These are phyloP conservation scores for Acephala macrosclerotiorum DNA, from an alignment of 2,329 filamentous ascomycete genomes.

Conservation along the genomic window DNA sequence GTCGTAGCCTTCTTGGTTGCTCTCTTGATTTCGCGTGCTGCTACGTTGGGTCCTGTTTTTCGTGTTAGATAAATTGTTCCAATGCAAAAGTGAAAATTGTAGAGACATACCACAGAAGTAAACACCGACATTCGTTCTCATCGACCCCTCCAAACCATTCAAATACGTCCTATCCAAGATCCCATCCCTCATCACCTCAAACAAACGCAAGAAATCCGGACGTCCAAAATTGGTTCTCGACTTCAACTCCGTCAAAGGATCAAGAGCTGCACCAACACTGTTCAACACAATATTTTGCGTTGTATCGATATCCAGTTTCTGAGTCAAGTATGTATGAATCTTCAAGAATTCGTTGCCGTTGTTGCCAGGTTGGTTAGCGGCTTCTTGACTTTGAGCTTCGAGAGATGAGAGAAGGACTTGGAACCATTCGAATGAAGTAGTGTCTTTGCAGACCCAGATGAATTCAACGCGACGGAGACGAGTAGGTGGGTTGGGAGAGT, in stretches of 20 bases:
- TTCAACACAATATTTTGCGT: slow-evolving; percentile 98
- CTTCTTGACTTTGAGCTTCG: slow-evolving; percentile 81
- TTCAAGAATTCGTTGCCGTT: slow-evolving; percentile 85
- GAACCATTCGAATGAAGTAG: slow-evolving; percentile 98
- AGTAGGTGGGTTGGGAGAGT: slow-evolving; percentile 85
- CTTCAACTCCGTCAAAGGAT: slow-evolving; percentile 91
- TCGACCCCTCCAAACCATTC: slow-evolving; percentile 76
- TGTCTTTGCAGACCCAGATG: slow-evolving; percentile 98
- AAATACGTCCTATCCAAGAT: slow-evolving; percentile 88
- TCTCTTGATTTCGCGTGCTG: slow-evolving; percentile 83
- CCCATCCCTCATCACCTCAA: slow-evolving; percentile 85
- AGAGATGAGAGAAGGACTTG: slow-evolving; percentile 91
- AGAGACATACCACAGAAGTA: slow-evolving; percentile 89
- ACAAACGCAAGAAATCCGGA: slow-evolving; percentile 84
- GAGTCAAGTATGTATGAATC: slow-evolving; percentile 97
- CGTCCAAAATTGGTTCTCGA: slow-evolving; percentile 93
- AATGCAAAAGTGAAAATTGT: background rate
- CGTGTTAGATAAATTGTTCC: slow-evolving; percentile 25
- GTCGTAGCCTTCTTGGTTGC: slow-evolving; percentile 78
- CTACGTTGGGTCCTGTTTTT: slow-evolving; percentile 44
- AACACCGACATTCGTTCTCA: slow-evolving; percentile 88
- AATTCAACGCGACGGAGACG: slow-evolving; percentile 96
- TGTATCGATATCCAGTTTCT: slow-evolving; percentile 89
- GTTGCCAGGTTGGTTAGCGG: slow-evolving; percentile 70
- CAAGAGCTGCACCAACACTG: slow-evolving; percentile 84